Evolutionary conservation across 164 flowering plant genomes (phyloP).

Genomic region (Nymphaea thermarum): DNA sequence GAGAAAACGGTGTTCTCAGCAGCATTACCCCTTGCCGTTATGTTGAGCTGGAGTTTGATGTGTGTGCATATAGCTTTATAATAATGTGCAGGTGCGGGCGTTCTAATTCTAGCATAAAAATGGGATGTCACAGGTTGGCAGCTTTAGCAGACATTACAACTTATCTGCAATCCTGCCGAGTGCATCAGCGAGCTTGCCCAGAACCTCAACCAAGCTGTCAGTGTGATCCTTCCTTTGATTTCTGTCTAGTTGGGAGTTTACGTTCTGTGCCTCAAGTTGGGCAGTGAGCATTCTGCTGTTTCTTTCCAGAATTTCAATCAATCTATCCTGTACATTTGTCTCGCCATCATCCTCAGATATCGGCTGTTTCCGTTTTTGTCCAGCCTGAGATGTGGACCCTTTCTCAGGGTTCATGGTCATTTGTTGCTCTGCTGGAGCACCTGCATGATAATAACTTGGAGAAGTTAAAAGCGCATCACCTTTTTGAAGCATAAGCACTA

Average conservation of each 20-base stretch:
- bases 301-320: constrained; percentile 50
- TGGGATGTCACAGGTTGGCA: too few relatives aligned
- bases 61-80: too few relatives aligned
- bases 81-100: too few relatives aligned
- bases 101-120: too few relatives aligned
- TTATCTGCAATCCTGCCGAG: constrained; percentile 72
- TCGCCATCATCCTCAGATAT: constrained; percentile 25
- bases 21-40: too few relatives aligned
- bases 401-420: constrained; percentile 30
- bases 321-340: constrained; percentile 26
- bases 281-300: constrained; percentile 46
- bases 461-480: not conserved
- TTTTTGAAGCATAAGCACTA: too few relatives aligned
- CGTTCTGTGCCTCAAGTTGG: constrained; percentile 68
- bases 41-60: too few relatives aligned
- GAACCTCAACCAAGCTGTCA: constrained; percentile 45
- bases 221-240: constrained; percentile 59
- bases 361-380: constrained; percentile 40
- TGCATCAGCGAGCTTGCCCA: constrained; percentile 76
- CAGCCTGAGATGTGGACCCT: constrained; percentile 44
- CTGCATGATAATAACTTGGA: constrained; percentile 15
- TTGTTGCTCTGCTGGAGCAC: constrained; percentile 26
- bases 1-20: too few relatives aligned
- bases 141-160: constrained; percentile 20
- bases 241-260: constrained; percentile 41